A percentile compares a stretch with the other conserved stretches of the same genome.
These are phyloP conservation scores for Fusarium oxysporum DNA, from an alignment of 2,329 filamentous ascomycete genomes.

Conservation along the genomic window DNA sequence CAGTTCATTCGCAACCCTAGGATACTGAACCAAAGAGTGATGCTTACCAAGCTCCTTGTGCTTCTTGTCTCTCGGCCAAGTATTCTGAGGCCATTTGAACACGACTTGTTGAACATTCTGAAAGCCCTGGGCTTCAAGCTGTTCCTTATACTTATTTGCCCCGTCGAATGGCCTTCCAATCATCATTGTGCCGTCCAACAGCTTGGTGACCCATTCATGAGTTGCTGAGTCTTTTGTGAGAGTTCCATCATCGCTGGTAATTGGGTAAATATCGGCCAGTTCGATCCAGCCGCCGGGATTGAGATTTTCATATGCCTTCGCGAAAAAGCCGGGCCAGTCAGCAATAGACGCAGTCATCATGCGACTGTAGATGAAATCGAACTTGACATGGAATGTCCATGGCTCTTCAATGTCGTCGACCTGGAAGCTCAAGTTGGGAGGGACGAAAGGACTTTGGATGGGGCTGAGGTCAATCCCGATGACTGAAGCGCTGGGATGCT, in stretches of 20 bases:
- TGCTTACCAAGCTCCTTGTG: conserved; percentile 57
- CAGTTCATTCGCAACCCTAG: accelerated
- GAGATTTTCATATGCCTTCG: conserved; percentile 38
- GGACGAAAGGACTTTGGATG: conserved; percentile 37
- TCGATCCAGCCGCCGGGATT: conserved; percentile 43
- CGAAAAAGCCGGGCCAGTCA: conserved; percentile 40
- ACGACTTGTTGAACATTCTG: conserved; percentile 58
- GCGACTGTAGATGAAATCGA: conserved; percentile 45
- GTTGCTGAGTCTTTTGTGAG: conserved; percentile 33
- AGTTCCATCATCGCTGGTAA: conserved; percentile 21
- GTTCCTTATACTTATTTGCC: conserved; percentile 38
- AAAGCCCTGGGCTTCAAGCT: conserved; percentile 63
- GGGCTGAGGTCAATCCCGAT: conserved; percentile 42
- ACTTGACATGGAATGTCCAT: conserved; percentile 41
- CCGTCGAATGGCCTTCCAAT: conserved; percentile 45
- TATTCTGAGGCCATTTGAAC: conserved; percentile 60
- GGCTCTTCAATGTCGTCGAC: conserved; percentile 44
- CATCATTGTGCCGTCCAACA: conserved; percentile 41
- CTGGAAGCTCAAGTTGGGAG: conserved; percentile 43
- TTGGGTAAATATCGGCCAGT: conserved; percentile 33
- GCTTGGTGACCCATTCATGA: conserved; percentile 35
- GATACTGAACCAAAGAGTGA: accelerated
- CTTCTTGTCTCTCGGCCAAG: conserved; percentile 61
- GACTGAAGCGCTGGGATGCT: conserved; percentile 30
- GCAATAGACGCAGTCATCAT: conserved; percentile 40